phyloP scores from a whole-genome alignment of 192 early-diverging fungal species.

The Lobosporangium transversale region DNA sequence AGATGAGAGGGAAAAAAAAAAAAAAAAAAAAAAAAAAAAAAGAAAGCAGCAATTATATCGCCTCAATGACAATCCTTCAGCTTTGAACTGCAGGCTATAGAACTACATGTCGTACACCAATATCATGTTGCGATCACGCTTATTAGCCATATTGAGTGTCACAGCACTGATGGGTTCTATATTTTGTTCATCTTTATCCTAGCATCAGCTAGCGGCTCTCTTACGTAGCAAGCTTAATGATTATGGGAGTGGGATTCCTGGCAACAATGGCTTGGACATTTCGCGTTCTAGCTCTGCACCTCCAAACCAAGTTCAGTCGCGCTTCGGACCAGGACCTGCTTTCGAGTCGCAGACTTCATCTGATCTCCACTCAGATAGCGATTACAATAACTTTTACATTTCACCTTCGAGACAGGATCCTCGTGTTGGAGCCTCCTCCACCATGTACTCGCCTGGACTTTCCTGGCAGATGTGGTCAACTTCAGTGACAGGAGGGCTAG shows the following conservation, averaged over 20 bases:
- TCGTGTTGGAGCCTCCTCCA: conserved; percentile 57
- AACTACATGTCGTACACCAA: no score
- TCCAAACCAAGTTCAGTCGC: conserved; percentile 69
- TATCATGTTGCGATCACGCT: no score
- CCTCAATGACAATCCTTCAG: background rate
- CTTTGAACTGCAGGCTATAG: background rate
- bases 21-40: conserved; percentile 1
- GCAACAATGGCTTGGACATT: conserved; percentile 51
- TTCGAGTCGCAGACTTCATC: conserved; percentile 49
- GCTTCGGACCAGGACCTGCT: conserved; percentile 57
- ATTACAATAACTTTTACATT: conserved; percentile 72
- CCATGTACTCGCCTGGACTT: conserved; percentile 71
- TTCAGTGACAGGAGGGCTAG: conserved; percentile 27
- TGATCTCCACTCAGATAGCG: conserved; percentile 70
- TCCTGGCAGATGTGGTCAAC: conserved; percentile 74
- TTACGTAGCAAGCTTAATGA: conserved; percentile 65
- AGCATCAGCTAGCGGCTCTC: conserved; percentile 60
- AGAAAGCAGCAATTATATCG: background rate
- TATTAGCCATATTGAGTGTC: no score
- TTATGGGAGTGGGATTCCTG: conserved; percentile 38
- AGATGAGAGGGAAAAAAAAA: background rate
- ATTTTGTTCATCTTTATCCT: no score
- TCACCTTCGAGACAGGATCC: conserved; percentile 68
- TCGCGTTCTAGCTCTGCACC: conserved; percentile 82
- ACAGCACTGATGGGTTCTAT: no score